A percentile compares a stretch with the other conserved stretches of the same genome.
Conservation (phyloP, 2,329 filamentous ascomycete species). For the Zymoseptoria brevis region DNA sequence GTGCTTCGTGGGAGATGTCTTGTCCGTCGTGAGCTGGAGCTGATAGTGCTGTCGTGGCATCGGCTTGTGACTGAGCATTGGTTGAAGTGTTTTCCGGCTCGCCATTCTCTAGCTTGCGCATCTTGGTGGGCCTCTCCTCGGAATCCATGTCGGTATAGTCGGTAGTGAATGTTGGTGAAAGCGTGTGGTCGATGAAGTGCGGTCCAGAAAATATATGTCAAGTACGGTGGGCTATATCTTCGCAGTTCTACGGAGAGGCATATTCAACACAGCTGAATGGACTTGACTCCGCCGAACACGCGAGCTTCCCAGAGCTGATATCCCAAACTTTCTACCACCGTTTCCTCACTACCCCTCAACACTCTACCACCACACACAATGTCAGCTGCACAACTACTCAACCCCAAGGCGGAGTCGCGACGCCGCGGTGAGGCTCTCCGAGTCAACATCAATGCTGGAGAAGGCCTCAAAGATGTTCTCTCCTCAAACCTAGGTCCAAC, state of each 20-base stretch:
- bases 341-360: not conserved
- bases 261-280: too few species aligned
- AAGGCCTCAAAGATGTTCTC: conserved; percentile 69
- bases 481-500: conserved; percentile 92
- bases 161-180: not conserved
- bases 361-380: conserved; percentile 41
- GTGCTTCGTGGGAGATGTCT: not conserved
- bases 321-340: not conserved
- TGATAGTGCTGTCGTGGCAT: not conserved
- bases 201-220: not conserved
- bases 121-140: conserved; percentile 48
- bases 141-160: conserved; percentile 41
- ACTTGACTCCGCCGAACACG: not conserved
- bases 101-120: conserved; percentile 44
- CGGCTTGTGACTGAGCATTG: not conserved
- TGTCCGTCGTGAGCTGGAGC: not conserved
- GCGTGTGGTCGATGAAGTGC: not conserved
- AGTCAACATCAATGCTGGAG: conserved; percentile 95
- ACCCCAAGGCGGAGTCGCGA: conserved; percentile 96
- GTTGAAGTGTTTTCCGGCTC: not conserved
- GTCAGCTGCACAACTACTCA: conserved; percentile 96
- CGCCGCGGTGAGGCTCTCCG: conserved; percentile 92
- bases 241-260: too few species aligned
- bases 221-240: not conserved
- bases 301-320: not conserved